phyloP scores from a whole-genome alignment of 345 rosid genomes.

The Linum lewisii region DNA sequence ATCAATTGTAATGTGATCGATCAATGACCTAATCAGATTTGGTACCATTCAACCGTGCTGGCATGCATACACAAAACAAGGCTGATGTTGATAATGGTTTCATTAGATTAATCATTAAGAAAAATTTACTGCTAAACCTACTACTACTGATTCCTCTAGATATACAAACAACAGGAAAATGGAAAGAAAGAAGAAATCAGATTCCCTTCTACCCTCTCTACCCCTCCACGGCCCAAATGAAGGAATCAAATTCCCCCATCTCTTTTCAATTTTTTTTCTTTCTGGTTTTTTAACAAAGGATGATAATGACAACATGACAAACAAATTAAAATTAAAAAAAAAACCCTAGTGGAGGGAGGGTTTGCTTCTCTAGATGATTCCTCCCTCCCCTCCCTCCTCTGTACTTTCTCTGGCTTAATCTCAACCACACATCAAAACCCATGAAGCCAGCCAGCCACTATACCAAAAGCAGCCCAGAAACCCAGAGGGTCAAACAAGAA shows the following conservation, averaged over 20 bases:
- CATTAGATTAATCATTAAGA: conserved; percentile 10
- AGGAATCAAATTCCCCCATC: conserved; percentile 39
- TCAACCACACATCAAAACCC: conserved; percentile 23
- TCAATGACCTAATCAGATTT: no score
- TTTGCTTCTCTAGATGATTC: conserved; percentile 14
- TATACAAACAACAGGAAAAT: conserved; percentile 22
- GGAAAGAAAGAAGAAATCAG: conserved; percentile 16
- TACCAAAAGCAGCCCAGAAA: conserved; percentile 15
- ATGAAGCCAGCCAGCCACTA: conserved; percentile 19
- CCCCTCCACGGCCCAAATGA: conserved; percentile 11
- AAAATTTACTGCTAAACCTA: background rate
- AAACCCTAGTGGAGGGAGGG: conserved; percentile 22
- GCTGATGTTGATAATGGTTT: background rate
- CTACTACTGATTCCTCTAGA: conserved; percentile 21
- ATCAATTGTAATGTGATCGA: no score
- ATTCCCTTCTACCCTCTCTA: conserved; percentile 5
- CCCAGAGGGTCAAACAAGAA: conserved; percentile 3
- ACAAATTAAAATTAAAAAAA: background rate
- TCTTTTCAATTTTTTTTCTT: background rate
- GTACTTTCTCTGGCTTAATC: conserved; percentile 28
- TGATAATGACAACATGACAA: background rate
- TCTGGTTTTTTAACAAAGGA: conserved; percentile 9
- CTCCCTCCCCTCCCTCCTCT: conserved; percentile 1
- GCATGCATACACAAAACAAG: background rate
- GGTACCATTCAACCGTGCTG: no score